Evolutionary conservation across 2,329 filamentous ascomycete species (phyloP).

Genomic region (Aspergillus neoniger): DNA sequence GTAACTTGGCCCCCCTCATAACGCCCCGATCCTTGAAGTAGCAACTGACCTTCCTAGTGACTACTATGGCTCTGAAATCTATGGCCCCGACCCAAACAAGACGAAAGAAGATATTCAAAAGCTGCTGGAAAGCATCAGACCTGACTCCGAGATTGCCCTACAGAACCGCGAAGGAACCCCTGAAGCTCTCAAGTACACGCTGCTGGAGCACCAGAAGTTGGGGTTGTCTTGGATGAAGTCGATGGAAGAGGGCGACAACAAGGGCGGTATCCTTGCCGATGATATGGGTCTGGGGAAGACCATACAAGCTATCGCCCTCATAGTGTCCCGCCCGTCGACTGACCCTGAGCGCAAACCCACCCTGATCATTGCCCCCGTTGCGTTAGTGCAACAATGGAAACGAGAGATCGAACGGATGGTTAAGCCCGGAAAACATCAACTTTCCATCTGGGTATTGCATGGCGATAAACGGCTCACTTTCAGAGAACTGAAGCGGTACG

Average conservation of each 20-base stretch:
- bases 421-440: constrained; percentile 53
- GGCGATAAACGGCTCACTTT: constrained; percentile 62
- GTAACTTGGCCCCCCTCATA: not conserved
- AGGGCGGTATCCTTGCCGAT: constrained; percentile 75
- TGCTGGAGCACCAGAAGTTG: constrained; percentile 82
- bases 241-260: constrained; percentile 70
- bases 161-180: constrained; percentile 70
- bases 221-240: constrained; percentile 75
- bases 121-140: constrained; percentile 70
- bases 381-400: constrained; percentile 81
- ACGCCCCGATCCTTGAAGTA: not conserved
- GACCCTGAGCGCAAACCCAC: constrained; percentile 68
- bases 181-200: constrained; percentile 63
- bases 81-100: constrained; percentile 48
- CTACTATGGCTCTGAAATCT: constrained; percentile 21
- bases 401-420: constrained; percentile 74
- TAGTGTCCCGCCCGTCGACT: constrained; percentile 66
- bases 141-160: constrained; percentile 65
- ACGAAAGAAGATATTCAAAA: constrained; percentile 68
- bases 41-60: constrained; percentile 16
- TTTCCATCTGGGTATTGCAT: constrained; percentile 72
- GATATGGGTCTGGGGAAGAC: constrained; percentile 87
- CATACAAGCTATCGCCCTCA: constrained; percentile 77
- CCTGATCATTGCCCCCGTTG: constrained; percentile 79
- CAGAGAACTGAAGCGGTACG: constrained; percentile 63